Evolutionary conservation across 129 eudicot genomes (phyloP), one percentile per base, ranked within the genome.

Genomic region (Flaveria ramosissima): DNA sequence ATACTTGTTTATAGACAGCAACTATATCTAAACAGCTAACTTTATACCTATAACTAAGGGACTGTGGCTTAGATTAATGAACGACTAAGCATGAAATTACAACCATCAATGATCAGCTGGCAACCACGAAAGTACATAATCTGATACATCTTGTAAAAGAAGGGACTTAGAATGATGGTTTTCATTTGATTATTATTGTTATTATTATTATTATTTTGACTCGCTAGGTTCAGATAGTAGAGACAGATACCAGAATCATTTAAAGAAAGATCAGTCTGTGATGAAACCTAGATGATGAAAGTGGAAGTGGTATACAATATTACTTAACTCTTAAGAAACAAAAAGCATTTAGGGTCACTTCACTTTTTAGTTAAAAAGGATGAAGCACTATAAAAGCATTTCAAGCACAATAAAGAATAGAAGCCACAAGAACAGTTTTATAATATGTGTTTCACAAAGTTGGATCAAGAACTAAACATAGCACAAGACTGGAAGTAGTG

Each of bases 401-500:
- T 59, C 32, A 24, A 59, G 66, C 66, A 23, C 9, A 60, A 60
- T 60, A 60, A 60, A 60, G 66, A 15, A 60, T 60, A 11, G 12
- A 60, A 23, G 39, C 66, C 11, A 60, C 66, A 30, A 30, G 5
- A 32, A 15, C 69, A 63, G 39, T 27, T 63, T 63, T 17, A 63
- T 27, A 24, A 27, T n/a, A 27, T 63, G 46, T 27, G 21, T 27
- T 63, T 15, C 3, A 63, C 21, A 5, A 15, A 63, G n/a, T 43
- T 60, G 66, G 36, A 59, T 24, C 7, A 9, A 24, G 7, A 27
- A 63, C 0, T 36, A 13, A 32, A 27, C 20, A 63, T 15, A 63
- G 11, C 68, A 63, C 6, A 63, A 30, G 36, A 30, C 36, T 3
- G 5, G 36, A 30, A 30, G 36, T 30, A 30, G 5, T 30, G 36